A percentile compares a stretch with the other conserved stretches of the same genome.
Conservation (phyloP, 2,329 filamentous ascomycete genomes). For the Fusarium palustre region DNA sequence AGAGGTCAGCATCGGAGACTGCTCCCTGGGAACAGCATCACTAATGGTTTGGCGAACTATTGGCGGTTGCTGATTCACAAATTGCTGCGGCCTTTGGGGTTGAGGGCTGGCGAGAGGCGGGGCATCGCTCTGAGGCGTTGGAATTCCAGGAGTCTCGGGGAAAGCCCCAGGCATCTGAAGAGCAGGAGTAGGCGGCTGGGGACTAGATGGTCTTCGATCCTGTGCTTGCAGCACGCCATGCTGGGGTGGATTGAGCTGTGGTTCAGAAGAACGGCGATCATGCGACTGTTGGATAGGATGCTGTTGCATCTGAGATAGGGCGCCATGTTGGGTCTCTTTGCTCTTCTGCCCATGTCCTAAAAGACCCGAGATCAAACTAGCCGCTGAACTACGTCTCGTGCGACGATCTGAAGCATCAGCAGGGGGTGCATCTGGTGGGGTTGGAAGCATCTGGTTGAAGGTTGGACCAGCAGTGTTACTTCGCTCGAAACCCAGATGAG, state of each 20-base stretch:
- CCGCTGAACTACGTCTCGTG: conserved; percentile 48
- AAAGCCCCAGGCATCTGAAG: conserved; percentile 22
- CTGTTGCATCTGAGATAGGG: conserved; percentile 27
- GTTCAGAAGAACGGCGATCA: conserved; percentile 16
- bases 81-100: conserved; percentile 34
- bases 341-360: conserved; percentile 45
- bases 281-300: conserved; percentile 23
- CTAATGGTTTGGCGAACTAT: conserved; percentile 35
- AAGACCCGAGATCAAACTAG: conserved; percentile 48
- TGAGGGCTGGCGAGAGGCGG: conserved; percentile 34
- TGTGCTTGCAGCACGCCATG: conserved; percentile 11
- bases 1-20: conserved; percentile 24
- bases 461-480: conserved; percentile 42
- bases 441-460: conserved; percentile 30
- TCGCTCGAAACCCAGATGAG: conserved; percentile 36
- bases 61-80: conserved; percentile 21
- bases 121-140: conserved; percentile 4
- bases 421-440: conserved; percentile 1
- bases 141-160: conserved; percentile 15
- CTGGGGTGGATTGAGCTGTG: conserved; percentile 12
- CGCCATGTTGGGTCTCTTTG: conserved; percentile 27
- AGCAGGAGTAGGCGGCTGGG: conserved; percentile 23
- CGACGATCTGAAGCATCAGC: conserved; percentile 37
- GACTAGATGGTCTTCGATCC: conserved; percentile 15
- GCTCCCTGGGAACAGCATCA: conserved; percentile 30